Percentiles rank a stretch among this genome's conserved stretches.
phyloP scores from a whole-genome alignment of 345 rosid species.

The Barbarea vulgaris region DNA sequence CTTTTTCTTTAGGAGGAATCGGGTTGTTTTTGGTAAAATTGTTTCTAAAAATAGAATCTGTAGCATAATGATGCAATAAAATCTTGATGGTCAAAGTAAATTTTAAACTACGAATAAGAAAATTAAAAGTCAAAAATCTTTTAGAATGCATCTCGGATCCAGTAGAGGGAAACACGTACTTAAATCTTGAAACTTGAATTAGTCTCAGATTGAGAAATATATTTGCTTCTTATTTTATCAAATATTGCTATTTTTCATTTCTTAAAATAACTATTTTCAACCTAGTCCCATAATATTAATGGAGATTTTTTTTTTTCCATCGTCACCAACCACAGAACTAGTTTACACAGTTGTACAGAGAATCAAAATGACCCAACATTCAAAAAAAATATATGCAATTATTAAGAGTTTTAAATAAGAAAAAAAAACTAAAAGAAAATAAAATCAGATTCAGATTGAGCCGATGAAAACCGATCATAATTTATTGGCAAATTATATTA shows the following conservation, averaged over 20 bases:
- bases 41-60: conserved; percentile 10
- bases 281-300: neutral
- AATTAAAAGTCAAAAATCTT: conserved; percentile 33
- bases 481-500: neutral
- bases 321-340: conserved; percentile 40
- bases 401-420: neutral
- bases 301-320: conserved; percentile 6
- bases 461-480: conserved; percentile 9
- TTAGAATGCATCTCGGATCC: conserved; percentile 34
- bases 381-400: conserved; percentile 38
- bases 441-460: conserved; percentile 5
- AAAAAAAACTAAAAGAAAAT: neutral
- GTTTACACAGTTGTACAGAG: conserved; percentile 29
- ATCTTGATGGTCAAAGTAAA: neutral
- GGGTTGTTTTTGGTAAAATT: conserved; percentile 1
- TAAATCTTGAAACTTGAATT: conserved; percentile 32
- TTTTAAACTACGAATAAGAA: neutral
- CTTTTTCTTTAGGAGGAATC: conserved; percentile 2
- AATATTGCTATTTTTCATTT: neutral
- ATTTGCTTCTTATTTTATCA: neutral
- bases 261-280: neutral
- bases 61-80: conserved; percentile 1
- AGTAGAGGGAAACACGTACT: conserved; percentile 38
- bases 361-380: conserved; percentile 37
- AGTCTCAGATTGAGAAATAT: conserved; percentile 4